Evolutionary conservation across 345 rosid species (phyloP).

Genomic region (Eucalyptus pumila): DNA sequence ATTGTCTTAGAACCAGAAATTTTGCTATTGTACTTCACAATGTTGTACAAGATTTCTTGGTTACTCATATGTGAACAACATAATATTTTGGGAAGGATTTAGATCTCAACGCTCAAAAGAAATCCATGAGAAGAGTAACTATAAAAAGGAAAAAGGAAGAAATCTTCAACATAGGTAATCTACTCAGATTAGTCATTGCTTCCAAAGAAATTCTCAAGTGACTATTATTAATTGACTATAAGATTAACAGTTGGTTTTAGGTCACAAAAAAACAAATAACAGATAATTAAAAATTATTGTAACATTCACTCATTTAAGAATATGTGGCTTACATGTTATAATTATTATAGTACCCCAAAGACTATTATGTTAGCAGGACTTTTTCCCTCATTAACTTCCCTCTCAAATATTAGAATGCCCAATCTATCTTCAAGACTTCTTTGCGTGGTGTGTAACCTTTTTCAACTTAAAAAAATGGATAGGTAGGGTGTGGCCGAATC

Average conservation of each 20-base stretch:
- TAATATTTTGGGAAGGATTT: not conserved
- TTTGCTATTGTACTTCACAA: not conserved
- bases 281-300: too few species aligned
- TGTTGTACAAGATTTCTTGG: not conserved
- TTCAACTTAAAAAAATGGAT: not conserved
- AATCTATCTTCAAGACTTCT: not conserved
- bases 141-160: not conserved
- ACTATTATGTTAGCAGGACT: too few species aligned
- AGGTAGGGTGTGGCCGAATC: not conserved
- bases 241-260: too few species aligned
- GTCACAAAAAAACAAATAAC: too few species aligned
- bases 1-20: not conserved
- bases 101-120: not conserved
- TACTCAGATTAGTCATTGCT: not conserved
- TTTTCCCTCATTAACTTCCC: not conserved
- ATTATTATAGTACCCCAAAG: too few species aligned
- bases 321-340: too few species aligned
- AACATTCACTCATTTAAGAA: too few species aligned
- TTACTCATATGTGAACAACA: not conserved
- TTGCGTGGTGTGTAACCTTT: not conserved
- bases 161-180: not conserved
- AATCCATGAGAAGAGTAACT: not conserved
- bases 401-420: not conserved
- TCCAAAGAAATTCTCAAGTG: too few species aligned
- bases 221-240: too few species aligned